Percentiles rank a stretch among this genome's conserved stretches.
Conservation (phyloP, 2,329 filamentous ascomycete species). For the Pleurostoma richardsiae region DNA sequence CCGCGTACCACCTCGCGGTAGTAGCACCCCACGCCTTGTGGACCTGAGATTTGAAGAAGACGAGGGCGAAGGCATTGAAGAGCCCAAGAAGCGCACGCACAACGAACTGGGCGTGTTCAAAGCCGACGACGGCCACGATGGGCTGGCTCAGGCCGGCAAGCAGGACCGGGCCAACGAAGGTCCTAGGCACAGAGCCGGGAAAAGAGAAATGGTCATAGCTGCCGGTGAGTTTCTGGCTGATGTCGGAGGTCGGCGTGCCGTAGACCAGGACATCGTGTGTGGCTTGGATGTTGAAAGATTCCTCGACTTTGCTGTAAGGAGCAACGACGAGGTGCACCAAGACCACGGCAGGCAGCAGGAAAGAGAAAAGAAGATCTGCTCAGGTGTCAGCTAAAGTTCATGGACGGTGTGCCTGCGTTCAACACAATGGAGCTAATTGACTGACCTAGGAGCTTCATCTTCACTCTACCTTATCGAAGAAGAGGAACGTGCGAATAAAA, state of each 20-base stretch:
- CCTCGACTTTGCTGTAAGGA: slow-evolving; percentile 96
- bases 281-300: slow-evolving; percentile 96
- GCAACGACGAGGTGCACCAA: slow-evolving; percentile 66
- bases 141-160: slow-evolving; percentile 71
- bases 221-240: slow-evolving; percentile 46
- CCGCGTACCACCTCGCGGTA: slow-evolving; percentile 72
- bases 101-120: slow-evolving; percentile 52
- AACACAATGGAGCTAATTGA: too few relatives aligned
- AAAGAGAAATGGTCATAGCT: slow-evolving; percentile 89
- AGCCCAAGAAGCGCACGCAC: slow-evolving; percentile 75
- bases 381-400: too few relatives aligned
- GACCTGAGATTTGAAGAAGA: slow-evolving; percentile 61
- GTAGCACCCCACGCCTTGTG: slow-evolving; percentile 61
- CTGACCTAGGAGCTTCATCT: too few relatives aligned
- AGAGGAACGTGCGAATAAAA: too few relatives aligned
- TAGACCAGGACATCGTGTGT: slow-evolving; percentile 83
- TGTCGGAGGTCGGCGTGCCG: slow-evolving; percentile 61
- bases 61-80: slow-evolving; percentile 65
- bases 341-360: slow-evolving; percentile 59
- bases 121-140: slow-evolving; percentile 51
- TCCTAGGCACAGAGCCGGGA: slow-evolving; percentile 84
- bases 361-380: slow-evolving; percentile 41
- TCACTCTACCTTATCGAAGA: too few relatives aligned
- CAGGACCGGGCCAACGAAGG: slow-evolving; percentile 76
- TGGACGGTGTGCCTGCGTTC: too few relatives aligned